These are phyloP conservation scores for Phycomyces nitens DNA, from an alignment of 192 early-diverging fungal genomes.

Conservation along the genomic window DNA sequence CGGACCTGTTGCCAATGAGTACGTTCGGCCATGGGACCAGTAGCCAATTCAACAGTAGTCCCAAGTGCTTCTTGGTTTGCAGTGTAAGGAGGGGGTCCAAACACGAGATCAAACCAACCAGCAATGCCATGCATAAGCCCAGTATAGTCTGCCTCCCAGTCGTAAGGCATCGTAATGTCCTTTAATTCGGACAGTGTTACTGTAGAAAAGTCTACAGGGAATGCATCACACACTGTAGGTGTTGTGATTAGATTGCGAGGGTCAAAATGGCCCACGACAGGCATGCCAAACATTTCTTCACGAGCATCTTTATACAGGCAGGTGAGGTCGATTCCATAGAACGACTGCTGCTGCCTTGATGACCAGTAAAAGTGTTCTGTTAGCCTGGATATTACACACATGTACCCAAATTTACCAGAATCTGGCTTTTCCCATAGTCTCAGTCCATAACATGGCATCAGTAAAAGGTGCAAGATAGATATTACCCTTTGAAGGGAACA, in stretches of 20 bases:
- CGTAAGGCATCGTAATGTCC: conserved; percentile 83
- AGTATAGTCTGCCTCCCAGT: conserved; percentile 79
- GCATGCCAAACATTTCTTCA: conserved; percentile 88
- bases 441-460: conserved; percentile 77
- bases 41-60: conserved; percentile 76
- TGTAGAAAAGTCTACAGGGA: conserved; percentile 80
- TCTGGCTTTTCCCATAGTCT: conserved; percentile 89
- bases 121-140: conserved; percentile 92
- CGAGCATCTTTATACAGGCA: conserved; percentile 79
- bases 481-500: conserved; percentile 86
- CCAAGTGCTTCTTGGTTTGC: conserved; percentile 28
- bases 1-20: conserved; percentile 99
- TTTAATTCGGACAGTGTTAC: conserved; percentile 73
- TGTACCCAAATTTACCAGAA: conserved; percentile 50
- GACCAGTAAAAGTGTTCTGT: background rate
- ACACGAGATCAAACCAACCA: conserved; percentile 95
- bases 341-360: conserved; percentile 69
- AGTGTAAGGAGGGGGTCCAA: conserved; percentile 53
- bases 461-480: conserved; percentile 88
- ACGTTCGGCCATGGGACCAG: conserved; percentile 76
- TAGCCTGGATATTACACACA: background rate
- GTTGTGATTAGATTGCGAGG: conserved; percentile 71
- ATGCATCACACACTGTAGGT: conserved; percentile 51
- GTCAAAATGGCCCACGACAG: conserved; percentile 94
- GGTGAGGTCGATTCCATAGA: conserved; percentile 91